A percentile compares a stretch with the other conserved stretches of the same genome.
Evolutionary conservation across 495 filamentous ascomycete genomes (phyloP).

Genomic region (Pyrenula aspistea): DNA sequence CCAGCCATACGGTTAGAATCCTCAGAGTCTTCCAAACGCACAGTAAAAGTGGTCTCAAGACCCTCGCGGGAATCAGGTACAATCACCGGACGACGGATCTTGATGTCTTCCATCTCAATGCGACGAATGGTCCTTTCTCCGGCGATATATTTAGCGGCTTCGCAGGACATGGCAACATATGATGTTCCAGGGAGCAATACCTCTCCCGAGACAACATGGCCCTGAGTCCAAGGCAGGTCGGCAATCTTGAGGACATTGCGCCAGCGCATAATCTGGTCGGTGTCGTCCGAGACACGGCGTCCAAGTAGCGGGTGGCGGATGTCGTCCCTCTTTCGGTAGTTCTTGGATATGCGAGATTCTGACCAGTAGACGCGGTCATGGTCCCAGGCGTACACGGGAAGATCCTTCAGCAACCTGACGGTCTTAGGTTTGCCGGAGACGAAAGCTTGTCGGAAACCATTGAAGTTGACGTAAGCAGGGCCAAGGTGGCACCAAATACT

Average conservation of each 20-base stretch:
- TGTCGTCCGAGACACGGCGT: constrained; percentile 16
- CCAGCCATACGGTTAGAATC: background rate
- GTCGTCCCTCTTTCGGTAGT: constrained; percentile 15
- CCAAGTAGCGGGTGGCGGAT: constrained; percentile 23
- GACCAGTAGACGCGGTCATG: constrained; percentile 14
- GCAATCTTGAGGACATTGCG: constrained; percentile 4
- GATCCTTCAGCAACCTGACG: constrained; percentile 14
- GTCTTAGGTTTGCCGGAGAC: background rate
- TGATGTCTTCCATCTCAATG: constrained; percentile 18
- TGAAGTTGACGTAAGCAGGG: constrained; percentile 12
- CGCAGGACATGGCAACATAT: constrained; percentile 39
- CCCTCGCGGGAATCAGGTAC: constrained; percentile 22
- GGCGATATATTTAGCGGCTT: constrained; percentile 26
- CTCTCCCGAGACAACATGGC: constrained; percentile 13
- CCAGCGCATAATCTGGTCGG: constrained; percentile 13
- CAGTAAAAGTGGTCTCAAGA: background rate
- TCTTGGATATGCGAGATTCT: constrained; percentile 22
- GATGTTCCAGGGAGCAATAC: constrained; percentile 39
- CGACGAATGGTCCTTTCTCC: constrained; percentile 8
- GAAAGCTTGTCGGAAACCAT: constrained; percentile 9
- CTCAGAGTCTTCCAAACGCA: background rate
- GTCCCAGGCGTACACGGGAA: constrained; percentile 36
- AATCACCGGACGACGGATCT: constrained; percentile 21
- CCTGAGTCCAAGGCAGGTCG: constrained; percentile 14
- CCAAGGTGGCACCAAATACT: constrained; percentile 18